phyloP scores from a whole-genome alignment of 371 early-diverging fungal species.

The Actinomortierella ambigua region DNA sequence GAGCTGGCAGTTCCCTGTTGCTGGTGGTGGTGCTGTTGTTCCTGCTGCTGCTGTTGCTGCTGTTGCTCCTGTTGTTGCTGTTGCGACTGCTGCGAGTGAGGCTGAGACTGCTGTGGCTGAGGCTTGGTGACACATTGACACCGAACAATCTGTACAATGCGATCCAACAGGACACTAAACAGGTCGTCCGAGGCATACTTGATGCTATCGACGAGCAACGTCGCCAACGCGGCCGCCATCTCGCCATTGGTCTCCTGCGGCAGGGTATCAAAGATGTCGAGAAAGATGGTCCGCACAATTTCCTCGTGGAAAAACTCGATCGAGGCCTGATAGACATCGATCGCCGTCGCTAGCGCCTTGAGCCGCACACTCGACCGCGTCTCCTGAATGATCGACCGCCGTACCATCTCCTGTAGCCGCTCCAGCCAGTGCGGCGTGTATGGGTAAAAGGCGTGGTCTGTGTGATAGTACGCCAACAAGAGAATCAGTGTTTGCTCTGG shows the following conservation, averaged over 20 bases:
- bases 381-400: constrained; percentile 58
- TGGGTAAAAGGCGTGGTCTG: constrained; percentile 66
- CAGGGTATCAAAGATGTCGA: constrained; percentile 61
- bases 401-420: constrained; percentile 56
- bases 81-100: too few relatives aligned
- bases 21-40: too few relatives aligned
- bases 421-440: constrained; percentile 67
- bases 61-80: too few relatives aligned
- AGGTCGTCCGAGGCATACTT: constrained; percentile 43
- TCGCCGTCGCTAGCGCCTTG: constrained; percentile 57
- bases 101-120: not conserved
- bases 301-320: constrained; percentile 63
- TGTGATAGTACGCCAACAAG: constrained; percentile 63
- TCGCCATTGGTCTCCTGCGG: constrained; percentile 55
- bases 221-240: constrained; percentile 54
- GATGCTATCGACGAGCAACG: constrained; percentile 53
- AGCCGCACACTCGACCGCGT: constrained; percentile 50
- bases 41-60: not conserved
- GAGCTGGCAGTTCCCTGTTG: not conserved
- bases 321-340: constrained; percentile 61
- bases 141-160: constrained; percentile 50
- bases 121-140: constrained; percentile 49
- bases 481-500: constrained; percentile 60
- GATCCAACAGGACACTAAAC: constrained; percentile 53
- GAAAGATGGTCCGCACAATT: constrained; percentile 55